These are phyloP conservation scores for Pyrenophora tritici-repentis DNA, from an alignment of 2,329 filamentous ascomycete species.

Conservation along the genomic window DNA sequence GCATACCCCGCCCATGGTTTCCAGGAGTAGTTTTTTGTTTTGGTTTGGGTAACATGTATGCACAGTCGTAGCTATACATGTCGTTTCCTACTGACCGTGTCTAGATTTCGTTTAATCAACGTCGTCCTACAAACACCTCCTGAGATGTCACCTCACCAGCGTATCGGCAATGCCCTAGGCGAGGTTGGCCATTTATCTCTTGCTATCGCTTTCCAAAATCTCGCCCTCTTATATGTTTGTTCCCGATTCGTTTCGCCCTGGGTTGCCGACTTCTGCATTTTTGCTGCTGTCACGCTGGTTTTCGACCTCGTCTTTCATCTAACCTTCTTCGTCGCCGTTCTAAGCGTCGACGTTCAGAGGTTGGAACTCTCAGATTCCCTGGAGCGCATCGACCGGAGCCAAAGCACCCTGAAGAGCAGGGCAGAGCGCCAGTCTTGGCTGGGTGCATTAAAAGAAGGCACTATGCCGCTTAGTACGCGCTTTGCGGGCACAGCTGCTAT, in stretches of 20 bases:
- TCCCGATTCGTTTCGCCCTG: constrained; percentile 70
- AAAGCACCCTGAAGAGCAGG: constrained; percentile 54
- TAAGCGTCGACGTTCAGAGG: constrained; percentile 78
- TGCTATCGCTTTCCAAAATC: constrained; percentile 70
- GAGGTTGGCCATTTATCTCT: constrained; percentile 73
- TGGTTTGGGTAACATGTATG: constrained; percentile 73
- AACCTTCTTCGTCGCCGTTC: constrained; percentile 78
- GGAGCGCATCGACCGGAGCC: constrained; percentile 48
- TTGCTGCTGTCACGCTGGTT: constrained; percentile 73
- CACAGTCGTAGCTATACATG: constrained; percentile 4
- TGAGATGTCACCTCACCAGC: constrained; percentile 68
- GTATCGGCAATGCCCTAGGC: constrained; percentile 75
- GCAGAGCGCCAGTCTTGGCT: constrained; percentile 60
- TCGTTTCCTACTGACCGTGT: constrained; percentile 12
- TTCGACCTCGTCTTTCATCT: constrained; percentile 80
- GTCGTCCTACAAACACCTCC: constrained; percentile 73
- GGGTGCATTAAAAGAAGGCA: constrained; percentile 66
- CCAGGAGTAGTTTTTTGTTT: constrained; percentile 77
- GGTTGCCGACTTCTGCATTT: constrained; percentile 75
- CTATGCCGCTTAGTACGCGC: constrained; percentile 70
- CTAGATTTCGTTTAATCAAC: constrained; percentile 72
- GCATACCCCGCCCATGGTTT: constrained; percentile 74
- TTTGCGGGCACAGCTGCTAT: constrained; percentile 76
- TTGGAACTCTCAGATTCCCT: constrained; percentile 77
- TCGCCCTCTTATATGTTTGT: constrained; percentile 68